Evolutionary conservation across 2,329 filamentous ascomycete genomes (phyloP), one percentile per base, ranked within the genome.

Genomic region (Elsinoe fawcettii): DNA sequence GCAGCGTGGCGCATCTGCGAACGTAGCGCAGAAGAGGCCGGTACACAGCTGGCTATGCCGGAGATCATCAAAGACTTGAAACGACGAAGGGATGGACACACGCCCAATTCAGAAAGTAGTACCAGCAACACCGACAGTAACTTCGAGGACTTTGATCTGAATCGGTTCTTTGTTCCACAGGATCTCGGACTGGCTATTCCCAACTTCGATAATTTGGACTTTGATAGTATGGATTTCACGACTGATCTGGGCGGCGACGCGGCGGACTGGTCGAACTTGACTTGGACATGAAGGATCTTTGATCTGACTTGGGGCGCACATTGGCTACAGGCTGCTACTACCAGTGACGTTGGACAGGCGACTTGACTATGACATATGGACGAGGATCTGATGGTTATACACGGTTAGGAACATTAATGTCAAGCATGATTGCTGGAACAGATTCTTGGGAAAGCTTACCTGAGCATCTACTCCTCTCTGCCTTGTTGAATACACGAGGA

Each of bases 1-100:
- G 84, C 82, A 63, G 82, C 82, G 0, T 86, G 83, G 83, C 77
- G 80, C 43, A 79, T 79, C 2, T 77, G 78, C 14, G 66, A 71
- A 56, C 37, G 58, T 32, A 56, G 18, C 3, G 41, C 41, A 12
- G 41, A 18, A 5, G 41, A 46, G 9, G 16, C 41, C 18, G 41
- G 41, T 25, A 18, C 23, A 14, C 2, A 12, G 23, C 41, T 46
- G 22, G 20, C 20, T 14, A 46, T 46, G 18, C 41, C 41, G 9
- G 41, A 46, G 6, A 23, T 54, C 20, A 14, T 39, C 8, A 22
- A 27, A 16, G 22, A 37, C 16, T 14, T 37, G 32, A 37, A 27
- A 25, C 20, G 51, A 5, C 18, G 30, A 22, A 16, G 30, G 14
- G 22, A 27, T n/a, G 36, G 20, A 5, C 16, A 25, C 23, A 54